Conservation (phyloP, 306 rosid species). For the Aeschynomene evenia region DNA sequence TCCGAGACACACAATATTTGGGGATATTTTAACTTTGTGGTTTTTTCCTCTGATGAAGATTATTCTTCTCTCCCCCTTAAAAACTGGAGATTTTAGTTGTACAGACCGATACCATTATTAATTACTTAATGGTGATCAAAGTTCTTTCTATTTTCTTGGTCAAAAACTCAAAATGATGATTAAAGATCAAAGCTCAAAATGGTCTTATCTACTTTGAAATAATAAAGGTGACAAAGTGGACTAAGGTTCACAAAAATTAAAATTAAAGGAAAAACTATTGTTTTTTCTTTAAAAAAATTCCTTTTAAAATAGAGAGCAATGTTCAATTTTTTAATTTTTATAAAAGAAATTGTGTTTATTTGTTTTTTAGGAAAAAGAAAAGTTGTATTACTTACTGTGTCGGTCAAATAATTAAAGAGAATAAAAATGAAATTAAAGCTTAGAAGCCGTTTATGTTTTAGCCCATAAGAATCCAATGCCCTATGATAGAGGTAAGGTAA, state of each 20-base stretch:
- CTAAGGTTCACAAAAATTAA: not conserved
- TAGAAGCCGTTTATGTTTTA: not conserved
- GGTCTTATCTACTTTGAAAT: not conserved
- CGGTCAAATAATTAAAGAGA: not conserved
- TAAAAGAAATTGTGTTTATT: not conserved
- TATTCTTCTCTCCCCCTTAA: not conserved
- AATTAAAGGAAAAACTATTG: not conserved
- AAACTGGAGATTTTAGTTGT: not conserved
- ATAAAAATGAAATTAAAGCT: not conserved
- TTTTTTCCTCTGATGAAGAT: not conserved
- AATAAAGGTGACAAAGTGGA: not conserved
- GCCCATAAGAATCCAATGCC: conserved; percentile 25
- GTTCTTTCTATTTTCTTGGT: not conserved
- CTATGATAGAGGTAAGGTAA: conserved; percentile 25
- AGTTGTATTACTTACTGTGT: not conserved
- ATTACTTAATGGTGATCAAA: not conserved
- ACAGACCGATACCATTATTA: not conserved
- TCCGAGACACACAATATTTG: not conserved
- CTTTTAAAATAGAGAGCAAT: not conserved
- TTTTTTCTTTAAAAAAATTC: not conserved
- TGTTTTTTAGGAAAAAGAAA: not conserved
- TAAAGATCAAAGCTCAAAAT: not conserved
- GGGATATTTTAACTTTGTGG: not conserved
- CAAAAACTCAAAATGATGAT: not conserved
- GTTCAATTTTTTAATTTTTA: not conserved